Conservation (phyloP, 2,329 filamentous ascomycete species). For the Pezizomycotina sp. region DNA sequence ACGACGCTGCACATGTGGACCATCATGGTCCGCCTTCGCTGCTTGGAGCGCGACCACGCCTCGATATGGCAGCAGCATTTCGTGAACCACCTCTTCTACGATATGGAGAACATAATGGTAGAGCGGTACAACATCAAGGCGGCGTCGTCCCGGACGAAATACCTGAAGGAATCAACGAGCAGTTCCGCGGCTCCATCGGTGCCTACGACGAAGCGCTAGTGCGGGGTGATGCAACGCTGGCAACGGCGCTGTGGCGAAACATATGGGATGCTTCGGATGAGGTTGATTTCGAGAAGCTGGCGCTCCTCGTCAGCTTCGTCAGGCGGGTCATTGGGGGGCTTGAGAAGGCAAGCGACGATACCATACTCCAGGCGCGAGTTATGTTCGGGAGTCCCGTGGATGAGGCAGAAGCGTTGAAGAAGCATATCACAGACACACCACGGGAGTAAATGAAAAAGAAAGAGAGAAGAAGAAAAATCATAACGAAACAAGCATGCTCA, state of each 20-base stretch:
- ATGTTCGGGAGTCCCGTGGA: slow-evolving; percentile 35
- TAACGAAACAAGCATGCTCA: no score
- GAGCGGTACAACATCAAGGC: slow-evolving; percentile 48
- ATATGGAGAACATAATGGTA: slow-evolving; percentile 70
- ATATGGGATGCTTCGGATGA: slow-evolving; percentile 59
- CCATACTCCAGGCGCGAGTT: slow-evolving; percentile 34
- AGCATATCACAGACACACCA: no score
- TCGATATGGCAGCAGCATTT: slow-evolving; percentile 62
- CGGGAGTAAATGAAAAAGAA: no score
- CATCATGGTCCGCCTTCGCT: slow-evolving; percentile 42
- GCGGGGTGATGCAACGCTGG: slow-evolving; percentile 60
- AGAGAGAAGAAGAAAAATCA: no score
- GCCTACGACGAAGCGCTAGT: slow-evolving; percentile 71
- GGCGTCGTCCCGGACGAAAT: slow-evolving; percentile 40
- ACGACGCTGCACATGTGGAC: slow-evolving; percentile 95
- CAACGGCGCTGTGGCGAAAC: slow-evolving; percentile 81
- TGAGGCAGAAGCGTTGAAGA: slow-evolving; percentile 28
- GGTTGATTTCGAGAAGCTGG: slow-evolving; percentile 44
- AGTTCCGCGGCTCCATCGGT: slow-evolving; percentile 75
- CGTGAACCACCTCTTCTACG: slow-evolving; percentile 87
- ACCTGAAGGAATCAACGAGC: slow-evolving; percentile 72
- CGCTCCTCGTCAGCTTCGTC: slow-evolving; percentile 47
- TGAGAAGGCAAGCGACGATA: slow-evolving; percentile 38
- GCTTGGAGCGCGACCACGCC: slow-evolving; percentile 19
- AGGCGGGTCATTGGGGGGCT: slow-evolving; percentile 40